Percentiles rank a stretch among this genome's conserved stretches.
Evolutionary conservation across 192 early-diverging fungal species (phyloP).

Genomic region (Linnemannia schmuckeri): DNA sequence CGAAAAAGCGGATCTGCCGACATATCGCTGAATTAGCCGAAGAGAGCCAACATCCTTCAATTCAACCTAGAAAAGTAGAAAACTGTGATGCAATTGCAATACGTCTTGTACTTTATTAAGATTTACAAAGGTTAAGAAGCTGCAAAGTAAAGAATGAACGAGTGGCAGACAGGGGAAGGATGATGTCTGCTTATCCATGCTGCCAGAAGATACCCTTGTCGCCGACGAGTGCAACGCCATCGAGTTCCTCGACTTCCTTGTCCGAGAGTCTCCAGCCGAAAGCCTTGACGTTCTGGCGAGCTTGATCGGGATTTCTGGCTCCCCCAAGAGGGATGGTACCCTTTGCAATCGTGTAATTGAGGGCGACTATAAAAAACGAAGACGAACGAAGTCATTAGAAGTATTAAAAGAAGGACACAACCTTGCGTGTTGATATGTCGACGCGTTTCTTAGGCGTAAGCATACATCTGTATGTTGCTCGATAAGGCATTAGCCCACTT

Average conservation of each 20-base stretch:
- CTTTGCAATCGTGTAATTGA: conserved; percentile 65
- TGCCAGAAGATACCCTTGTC: conserved; percentile 55
- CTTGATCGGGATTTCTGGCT: conserved; percentile 60
- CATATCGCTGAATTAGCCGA: background rate
- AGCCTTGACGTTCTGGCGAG: conserved; percentile 57
- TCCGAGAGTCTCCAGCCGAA: conserved; percentile 60
- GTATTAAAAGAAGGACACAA: background rate
- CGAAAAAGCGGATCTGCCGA: background rate
- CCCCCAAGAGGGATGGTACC: conserved; percentile 63
- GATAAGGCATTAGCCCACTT: background rate
- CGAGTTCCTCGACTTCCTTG: conserved; percentile 58
- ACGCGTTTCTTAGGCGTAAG: too few relatives aligned
- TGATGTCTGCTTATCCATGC: conserved; percentile 50
- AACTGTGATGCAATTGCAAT: too few relatives aligned
- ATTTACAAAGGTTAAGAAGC: too few relatives aligned
- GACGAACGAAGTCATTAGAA: background rate
- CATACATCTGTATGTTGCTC: too few relatives aligned
- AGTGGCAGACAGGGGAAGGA: background rate
- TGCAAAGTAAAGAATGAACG: background rate
- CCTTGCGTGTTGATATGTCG: too few relatives aligned
- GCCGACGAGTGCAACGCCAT: conserved; percentile 53
- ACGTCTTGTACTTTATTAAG: too few relatives aligned
- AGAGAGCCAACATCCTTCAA: background rate
- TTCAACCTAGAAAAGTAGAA: too few relatives aligned
- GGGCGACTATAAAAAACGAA: conserved; percentile 41